Evolutionary conservation across 805 yeast genomes (phyloP).

Genomic region (Zygosaccharomyces lentus): DNA sequence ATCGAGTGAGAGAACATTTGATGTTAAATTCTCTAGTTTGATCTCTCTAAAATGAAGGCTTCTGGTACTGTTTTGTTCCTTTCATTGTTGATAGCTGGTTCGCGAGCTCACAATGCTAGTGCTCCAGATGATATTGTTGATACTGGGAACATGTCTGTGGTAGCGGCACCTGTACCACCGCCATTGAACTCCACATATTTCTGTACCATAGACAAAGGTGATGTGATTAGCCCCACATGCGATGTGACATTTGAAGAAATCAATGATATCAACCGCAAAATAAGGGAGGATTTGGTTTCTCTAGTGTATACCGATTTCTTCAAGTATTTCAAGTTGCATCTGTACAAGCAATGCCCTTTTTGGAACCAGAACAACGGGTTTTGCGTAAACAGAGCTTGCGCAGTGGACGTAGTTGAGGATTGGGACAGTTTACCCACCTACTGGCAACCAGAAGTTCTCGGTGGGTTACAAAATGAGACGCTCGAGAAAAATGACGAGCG

Average conservation of each 20-base stretch:
- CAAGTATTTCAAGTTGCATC: slow-evolving; percentile 78
- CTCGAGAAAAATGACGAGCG: slow-evolving; percentile 33
- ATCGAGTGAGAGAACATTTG: neutral
- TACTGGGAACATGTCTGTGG: neutral
- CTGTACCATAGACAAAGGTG: slow-evolving; percentile 34
- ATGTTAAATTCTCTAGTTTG: neutral
- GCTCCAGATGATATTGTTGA: neutral
- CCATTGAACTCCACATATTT: slow-evolving; percentile 21
- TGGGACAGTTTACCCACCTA: slow-evolving; percentile 66
- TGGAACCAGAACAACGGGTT: slow-evolving; percentile 74
- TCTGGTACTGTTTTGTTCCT: neutral
- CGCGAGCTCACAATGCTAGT: neutral
- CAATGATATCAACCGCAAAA: slow-evolving; percentile 45
- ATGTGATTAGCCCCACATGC: slow-evolving; percentile 34
- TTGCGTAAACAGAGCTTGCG: slow-evolving; percentile 84
- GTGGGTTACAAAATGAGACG: slow-evolving; percentile 32
- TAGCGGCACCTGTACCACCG: slow-evolving; percentile 8
- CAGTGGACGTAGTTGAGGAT: slow-evolving; percentile 78
- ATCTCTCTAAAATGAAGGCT: neutral
- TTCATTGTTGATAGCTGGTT: neutral
- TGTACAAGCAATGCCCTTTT: slow-evolving; percentile 80
- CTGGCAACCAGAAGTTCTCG: slow-evolving; percentile 68
- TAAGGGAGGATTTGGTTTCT: slow-evolving; percentile 54
- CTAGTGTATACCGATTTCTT: slow-evolving; percentile 76
- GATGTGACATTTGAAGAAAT: slow-evolving; percentile 45